Percentiles rank a stretch among this genome's conserved stretches.
These are phyloP conservation scores for Lentinus brumalis DNA, from an alignment of 768 basidiomycete species.

Conservation along the genomic window DNA sequence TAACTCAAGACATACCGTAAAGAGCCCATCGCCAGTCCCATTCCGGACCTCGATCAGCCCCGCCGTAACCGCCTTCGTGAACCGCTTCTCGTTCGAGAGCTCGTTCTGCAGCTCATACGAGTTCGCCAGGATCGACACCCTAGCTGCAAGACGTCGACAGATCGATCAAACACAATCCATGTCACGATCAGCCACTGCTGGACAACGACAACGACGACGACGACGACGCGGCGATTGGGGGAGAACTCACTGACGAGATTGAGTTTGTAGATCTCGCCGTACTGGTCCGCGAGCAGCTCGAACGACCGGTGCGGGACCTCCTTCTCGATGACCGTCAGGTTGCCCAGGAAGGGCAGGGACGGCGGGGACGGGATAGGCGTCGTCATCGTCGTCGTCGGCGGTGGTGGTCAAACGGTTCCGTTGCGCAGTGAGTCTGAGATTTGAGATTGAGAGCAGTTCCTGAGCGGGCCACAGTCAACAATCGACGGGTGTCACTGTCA, in stretches of 20 bases:
- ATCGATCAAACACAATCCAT: background rate
- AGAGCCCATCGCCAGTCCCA: conserved; percentile 43
- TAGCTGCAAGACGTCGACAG: conserved; percentile 27
- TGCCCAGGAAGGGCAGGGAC: conserved; percentile 44
- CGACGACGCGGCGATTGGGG: too few species aligned
- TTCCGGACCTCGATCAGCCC: conserved; percentile 38
- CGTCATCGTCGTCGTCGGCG: conserved; percentile 29
- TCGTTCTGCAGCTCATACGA: conserved; percentile 43
- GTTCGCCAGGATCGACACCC: conserved; percentile 32
- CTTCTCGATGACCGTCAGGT: conserved; percentile 37
- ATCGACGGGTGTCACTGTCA: too few species aligned
- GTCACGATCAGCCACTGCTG: too few species aligned
- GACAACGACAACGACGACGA: too few species aligned
- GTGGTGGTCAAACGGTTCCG: too few species aligned
- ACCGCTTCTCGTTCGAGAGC: conserved; percentile 44
- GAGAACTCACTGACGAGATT: conserved; percentile 36
- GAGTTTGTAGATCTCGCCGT: conserved; percentile 46
- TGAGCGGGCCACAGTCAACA: too few species aligned
- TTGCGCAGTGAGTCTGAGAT: too few species aligned
- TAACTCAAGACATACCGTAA: too few species aligned
- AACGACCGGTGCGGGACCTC: conserved; percentile 41
- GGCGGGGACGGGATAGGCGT: conserved; percentile 46
- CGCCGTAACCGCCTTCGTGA: conserved; percentile 41
- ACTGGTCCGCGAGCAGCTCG: conserved; percentile 39
- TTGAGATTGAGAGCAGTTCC: too few species aligned